Conservation (phyloP, 2,329 filamentous ascomycete genomes). For the Verticillium tricorpus region DNA sequence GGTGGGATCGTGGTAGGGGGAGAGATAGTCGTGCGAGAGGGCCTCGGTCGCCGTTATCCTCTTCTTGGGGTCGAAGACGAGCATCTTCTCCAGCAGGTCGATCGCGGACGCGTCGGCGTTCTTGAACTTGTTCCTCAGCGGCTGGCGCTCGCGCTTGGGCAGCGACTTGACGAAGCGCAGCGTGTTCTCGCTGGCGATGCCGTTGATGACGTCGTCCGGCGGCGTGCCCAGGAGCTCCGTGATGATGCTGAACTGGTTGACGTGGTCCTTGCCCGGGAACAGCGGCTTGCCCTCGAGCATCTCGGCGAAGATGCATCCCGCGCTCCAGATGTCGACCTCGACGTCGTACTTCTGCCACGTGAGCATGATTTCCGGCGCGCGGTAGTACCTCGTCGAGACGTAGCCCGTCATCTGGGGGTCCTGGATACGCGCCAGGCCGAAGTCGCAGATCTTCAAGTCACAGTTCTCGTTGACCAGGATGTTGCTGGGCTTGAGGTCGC, state of each 20-base stretch:
- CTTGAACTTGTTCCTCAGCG: slow-evolving; percentile 85
- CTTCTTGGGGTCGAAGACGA: slow-evolving; percentile 98
- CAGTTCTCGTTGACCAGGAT: slow-evolving; percentile 99
- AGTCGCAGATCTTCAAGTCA: slow-evolving; percentile 99
- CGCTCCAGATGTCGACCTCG: slow-evolving; percentile 99
- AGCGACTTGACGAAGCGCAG: slow-evolving; percentile 96
- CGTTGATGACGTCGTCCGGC: slow-evolving; percentile 97
- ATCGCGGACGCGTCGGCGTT: slow-evolving; percentile 84
- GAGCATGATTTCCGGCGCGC: slow-evolving; percentile 98
- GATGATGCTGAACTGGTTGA: slow-evolving; percentile 99
- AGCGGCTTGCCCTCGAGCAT: slow-evolving; percentile 98
- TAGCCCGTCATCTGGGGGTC: slow-evolving; percentile 99
- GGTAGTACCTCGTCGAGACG: slow-evolving; percentile 97
- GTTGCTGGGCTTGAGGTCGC: slow-evolving; percentile 97
- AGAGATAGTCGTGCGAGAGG: slow-evolving; percentile 86
- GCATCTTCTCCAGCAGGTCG: slow-evolving; percentile 91
- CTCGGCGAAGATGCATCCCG: slow-evolving; percentile 97
- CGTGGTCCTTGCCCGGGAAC: slow-evolving; percentile 98
- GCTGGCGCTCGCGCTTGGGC: slow-evolving; percentile 88
- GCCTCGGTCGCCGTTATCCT: slow-evolving; percentile 83
- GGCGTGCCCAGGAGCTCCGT: slow-evolving; percentile 95
- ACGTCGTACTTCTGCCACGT: slow-evolving; percentile 99
- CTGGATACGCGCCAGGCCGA: slow-evolving; percentile 93
- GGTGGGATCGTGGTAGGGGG: slow-evolving; percentile 94
- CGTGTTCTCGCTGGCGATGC: slow-evolving; percentile 95